These are phyloP conservation scores for Camptophora hylomeconis DNA, from an alignment of 2,329 filamentous ascomycete species.

Conservation along the genomic window DNA sequence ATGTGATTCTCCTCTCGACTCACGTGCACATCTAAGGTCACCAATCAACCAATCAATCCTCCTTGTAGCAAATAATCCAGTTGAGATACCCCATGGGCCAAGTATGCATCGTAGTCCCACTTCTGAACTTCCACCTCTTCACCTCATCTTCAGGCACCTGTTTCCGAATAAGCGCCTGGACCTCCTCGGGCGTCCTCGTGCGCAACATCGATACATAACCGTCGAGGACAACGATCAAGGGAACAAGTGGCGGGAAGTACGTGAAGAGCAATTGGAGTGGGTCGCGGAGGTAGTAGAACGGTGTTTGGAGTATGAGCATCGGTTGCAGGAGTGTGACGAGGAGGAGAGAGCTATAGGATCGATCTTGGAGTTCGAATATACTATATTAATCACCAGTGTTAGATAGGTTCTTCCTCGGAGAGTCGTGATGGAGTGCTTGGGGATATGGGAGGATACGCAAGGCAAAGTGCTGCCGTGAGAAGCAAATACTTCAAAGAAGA, in stretches of 20 bases:
- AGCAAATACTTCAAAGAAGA: neutral
- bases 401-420: too few relatives aligned
- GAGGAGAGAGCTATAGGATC: conserved; percentile 42
- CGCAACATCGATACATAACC: conserved; percentile 54
- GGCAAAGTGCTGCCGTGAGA: too few relatives aligned
- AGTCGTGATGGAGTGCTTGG: too few relatives aligned
- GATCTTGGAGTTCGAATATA: conserved; percentile 64
- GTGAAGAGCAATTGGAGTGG: conserved; percentile 50
- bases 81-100: conserved; percentile 15
- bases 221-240: conserved; percentile 56
- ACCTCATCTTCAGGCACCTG: conserved; percentile 11
- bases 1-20: too few relatives aligned
- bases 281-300: conserved; percentile 32
- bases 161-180: conserved; percentile 42
- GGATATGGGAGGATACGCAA: too few relatives aligned
- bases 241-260: conserved; percentile 53
- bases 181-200: conserved; percentile 54
- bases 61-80: conserved; percentile 18
- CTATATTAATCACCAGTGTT: conserved; percentile 8
- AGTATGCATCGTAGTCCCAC: conserved; percentile 16
- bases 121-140: conserved; percentile 14
- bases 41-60: too few relatives aligned
- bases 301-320: conserved; percentile 20
- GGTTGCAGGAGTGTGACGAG: conserved; percentile 36
- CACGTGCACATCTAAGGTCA: too few relatives aligned